Percentiles rank a stretch among this genome's conserved stretches.
Conservation (phyloP, 2,329 filamentous ascomycete genomes). For the Aspergillus puulaauensis region DNA sequence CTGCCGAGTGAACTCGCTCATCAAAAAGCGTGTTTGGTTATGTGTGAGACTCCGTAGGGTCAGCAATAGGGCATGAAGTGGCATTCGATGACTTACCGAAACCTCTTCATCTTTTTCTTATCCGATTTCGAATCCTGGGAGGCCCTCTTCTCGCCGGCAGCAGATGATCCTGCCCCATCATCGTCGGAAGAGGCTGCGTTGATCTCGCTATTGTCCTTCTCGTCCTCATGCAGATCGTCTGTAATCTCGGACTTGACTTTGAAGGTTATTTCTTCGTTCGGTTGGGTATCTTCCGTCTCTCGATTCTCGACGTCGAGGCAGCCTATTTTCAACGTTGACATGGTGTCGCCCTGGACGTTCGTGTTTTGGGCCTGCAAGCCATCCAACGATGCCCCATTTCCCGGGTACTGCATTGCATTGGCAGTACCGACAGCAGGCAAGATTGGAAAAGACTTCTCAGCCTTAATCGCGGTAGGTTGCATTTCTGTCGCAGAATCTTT, state of each 20-base stretch:
- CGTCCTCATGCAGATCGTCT: constrained; percentile 18
- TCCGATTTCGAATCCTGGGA: constrained; percentile 30
- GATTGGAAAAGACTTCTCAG: constrained; percentile 29
- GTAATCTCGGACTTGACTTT: constrained; percentile 9
- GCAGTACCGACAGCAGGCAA: constrained; percentile 13
- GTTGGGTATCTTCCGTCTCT: constrained; percentile 16
- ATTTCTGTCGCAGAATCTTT: constrained; percentile 22
- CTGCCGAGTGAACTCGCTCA: constrained; percentile 95
- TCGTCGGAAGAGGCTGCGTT: constrained; percentile 30
- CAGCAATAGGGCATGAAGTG: background rate
- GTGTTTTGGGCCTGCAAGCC: constrained; percentile 16
- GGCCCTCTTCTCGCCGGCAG: constrained; percentile 29
- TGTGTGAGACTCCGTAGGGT: constrained; percentile 70
- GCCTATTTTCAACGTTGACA: constrained; percentile 28
- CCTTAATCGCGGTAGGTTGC: constrained; percentile 26
- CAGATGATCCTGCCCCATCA: constrained; percentile 26
- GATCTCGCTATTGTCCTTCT: constrained; percentile 17
- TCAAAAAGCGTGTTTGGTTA: constrained; percentile 93
- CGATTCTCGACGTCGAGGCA: constrained; percentile 22
- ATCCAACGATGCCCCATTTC: constrained; percentile 20
- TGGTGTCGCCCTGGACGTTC: constrained; percentile 17
- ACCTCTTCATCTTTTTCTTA: constrained; percentile 46
- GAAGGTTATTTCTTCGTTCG: constrained; percentile 11
- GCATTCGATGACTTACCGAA: constrained; percentile 33
- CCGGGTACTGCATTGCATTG: constrained; percentile 15